Base-by-base conservation (phyloP, 2,329 filamentous ascomycete genomes). In the Sphaerulina musiva region DNA sequence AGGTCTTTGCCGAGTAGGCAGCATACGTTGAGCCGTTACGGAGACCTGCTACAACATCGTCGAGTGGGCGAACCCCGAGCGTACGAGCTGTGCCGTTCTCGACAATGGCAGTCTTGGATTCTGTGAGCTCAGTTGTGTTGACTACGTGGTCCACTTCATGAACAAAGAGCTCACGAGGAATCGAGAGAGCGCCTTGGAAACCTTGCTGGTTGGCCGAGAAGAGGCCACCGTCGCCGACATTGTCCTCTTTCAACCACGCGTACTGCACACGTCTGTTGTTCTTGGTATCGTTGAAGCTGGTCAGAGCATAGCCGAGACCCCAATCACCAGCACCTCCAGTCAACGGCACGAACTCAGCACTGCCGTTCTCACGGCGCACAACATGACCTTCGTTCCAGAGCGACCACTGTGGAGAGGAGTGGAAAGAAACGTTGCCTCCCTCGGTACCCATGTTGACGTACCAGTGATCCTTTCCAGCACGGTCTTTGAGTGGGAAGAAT, bases 281-380 rank as follows among this genome's bases (percentile, higher is more conserved):
- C 69, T 76, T 77, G 29, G 72, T 72, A 59, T 77, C 74, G 57
- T 74, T 71, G 69, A 77, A 76, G 58, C 70, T 74, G 6, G 72
- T 73, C 2, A 76, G 67, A 5, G 74, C 74, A 54, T 77, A 77
- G 4, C 72, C 67, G 5, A 71, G 62, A 48, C 74, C 74, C 60
- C 72, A 76, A 56, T 76, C 74, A 4, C 68, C 72, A 14, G 69
- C 69, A 42, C 74, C 73, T 26, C 73, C 73, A 20, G 73, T 66
- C n/a, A 72, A 63, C 10, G 74, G 74, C 11, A 67, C 71, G 64
- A 76, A 76, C 41, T 72, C 62, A 12, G 67, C 74, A 41, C 72
- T 75, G 36, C 74, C 73, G 47, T 77, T 75, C 29, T 68, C 68
- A 10, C 74, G 70, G 26, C 69, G 68, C 14, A 68, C 68, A 8